These are phyloP conservation scores for Yamadazyma siamensis DNA, from an alignment of 1,139 yeast genomes.

Conservation along the genomic window DNA sequence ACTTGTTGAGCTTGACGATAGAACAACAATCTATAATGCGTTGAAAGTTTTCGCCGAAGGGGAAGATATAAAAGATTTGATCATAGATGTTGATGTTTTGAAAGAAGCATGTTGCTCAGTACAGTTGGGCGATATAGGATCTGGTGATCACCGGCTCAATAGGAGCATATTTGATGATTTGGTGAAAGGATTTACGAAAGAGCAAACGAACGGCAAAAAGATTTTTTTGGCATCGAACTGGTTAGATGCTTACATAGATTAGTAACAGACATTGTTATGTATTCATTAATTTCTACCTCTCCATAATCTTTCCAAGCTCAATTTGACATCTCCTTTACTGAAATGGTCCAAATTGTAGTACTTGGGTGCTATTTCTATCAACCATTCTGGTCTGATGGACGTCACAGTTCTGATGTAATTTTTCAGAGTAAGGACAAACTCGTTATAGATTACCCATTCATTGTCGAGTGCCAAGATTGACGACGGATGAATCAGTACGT, in stretches of 20 bases:
- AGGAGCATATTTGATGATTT: conserved; percentile 49
- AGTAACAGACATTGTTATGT: too few species aligned
- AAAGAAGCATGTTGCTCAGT: conserved; percentile 48
- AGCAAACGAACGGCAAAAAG: conserved; percentile 55
- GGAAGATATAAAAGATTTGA: conserved; percentile 21
- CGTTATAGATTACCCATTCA: conserved; percentile 94
- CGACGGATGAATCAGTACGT: conserved; percentile 89
- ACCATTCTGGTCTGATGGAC: conserved; percentile 88
- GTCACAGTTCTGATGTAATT: conserved; percentile 95
- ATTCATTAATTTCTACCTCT: conserved; percentile 1
- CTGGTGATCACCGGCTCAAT: conserved; percentile 52
- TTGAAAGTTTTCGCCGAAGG: conserved; percentile 53
- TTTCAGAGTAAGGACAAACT: conserved; percentile 88
- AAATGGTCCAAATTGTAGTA: conserved; percentile 76
- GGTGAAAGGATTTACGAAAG: conserved; percentile 54
- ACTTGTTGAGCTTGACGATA: conserved; percentile 56
- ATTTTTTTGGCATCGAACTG: conserved; percentile 58
- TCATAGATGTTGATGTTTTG: conserved; percentile 50
- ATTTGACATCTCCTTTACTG: conserved; percentile 77
- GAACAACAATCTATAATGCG: conserved; percentile 59
- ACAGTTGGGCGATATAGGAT: conserved; percentile 40
- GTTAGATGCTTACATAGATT: conserved; percentile 52
- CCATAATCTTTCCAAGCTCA: conserved; percentile 56
- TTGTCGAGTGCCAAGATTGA: conserved; percentile 82
- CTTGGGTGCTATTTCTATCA: conserved; percentile 80